Percentiles rank a stretch among this genome's conserved stretches.
Conservation (phyloP, 306 rosid genomes). For the Fagus crenata region DNA sequence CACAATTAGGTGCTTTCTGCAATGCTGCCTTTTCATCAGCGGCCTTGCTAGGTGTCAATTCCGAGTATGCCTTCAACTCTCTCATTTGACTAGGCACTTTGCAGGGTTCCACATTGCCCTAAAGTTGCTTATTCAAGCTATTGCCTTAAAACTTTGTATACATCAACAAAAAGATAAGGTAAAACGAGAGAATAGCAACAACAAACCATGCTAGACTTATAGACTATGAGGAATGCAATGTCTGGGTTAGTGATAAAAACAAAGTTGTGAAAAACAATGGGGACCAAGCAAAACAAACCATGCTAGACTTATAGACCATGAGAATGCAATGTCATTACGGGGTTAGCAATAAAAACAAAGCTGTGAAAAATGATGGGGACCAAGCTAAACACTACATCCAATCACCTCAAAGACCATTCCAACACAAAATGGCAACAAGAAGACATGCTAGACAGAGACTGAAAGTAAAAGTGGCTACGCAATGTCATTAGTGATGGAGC, state of each 20-base stretch:
- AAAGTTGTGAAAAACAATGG: background rate
- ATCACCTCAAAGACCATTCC: background rate
- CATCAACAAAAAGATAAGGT: background rate
- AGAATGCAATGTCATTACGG: background rate
- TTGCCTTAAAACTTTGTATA: background rate
- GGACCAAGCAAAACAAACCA: background rate
- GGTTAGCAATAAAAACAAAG: background rate
- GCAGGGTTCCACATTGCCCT: background rate
- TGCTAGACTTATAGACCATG: background rate
- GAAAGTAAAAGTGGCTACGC: background rate
- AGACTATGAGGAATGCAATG: background rate
- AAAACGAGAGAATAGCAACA: background rate
- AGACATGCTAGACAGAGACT: background rate
- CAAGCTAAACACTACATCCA: background rate
- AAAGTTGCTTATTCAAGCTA: background rate
- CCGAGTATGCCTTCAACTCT: background rate
- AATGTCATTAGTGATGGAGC: background rate
- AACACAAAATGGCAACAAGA: background rate
- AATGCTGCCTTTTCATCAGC: background rate
- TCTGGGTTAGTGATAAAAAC: background rate
- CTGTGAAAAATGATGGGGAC: background rate
- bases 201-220: background rate
- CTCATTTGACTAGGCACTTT: background rate
- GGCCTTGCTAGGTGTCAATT: background rate
- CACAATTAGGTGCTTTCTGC: background rate